Evolutionary conservation across 1,284 basidiomycete genomes (phyloP), one percentile per base, ranked within the genome.

Genomic region (Cutaneotrichosporon sp.): DNA sequence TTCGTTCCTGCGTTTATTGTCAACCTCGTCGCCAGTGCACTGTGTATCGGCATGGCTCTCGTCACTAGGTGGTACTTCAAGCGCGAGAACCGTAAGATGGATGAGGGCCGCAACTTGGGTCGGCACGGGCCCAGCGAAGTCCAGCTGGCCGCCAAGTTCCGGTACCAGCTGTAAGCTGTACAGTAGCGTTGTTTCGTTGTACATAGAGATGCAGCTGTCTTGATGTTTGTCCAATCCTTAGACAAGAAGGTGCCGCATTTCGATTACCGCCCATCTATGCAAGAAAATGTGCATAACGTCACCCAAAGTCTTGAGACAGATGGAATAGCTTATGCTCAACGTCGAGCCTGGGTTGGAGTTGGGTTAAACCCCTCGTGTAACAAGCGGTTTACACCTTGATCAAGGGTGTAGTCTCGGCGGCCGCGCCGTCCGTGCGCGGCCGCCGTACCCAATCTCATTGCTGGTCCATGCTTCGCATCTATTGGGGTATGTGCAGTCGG

Each of bases 131-230:
- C 76, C 4, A 68, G 70, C 8, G 58, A 64, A 9, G 69, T 73
- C 7, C 77, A 79, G 65, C 65, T 76, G 31, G 70, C 67, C 34
- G 69, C 67, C 50, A 75, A 73, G 1, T 76, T 75, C 65, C 69
- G 70, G 63, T 81, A 79, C 63, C 79, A 78, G 68, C 71, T 82
- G 59, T 81, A 49, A 14, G 42, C n/a, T 16, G 42, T 16, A 21
- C 42, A 2, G 26, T 26, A 26, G 42, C 18, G 42, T 18, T 21
- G 42, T 46, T 26, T 26, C 26, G 26, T 26, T 26, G 26, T 26
- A 26, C 26, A 26, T 26, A 3, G 26, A 26, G 26, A 46, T 36
- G 34, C 1, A 36, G 11, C 34, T 42, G 40, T 42, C 14, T 8
- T 42, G 11, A 18, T 26, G 26, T 26, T 26, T n/a, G n/a, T n/a